Base-by-base conservation (phyloP, 306 rosid species). In the Begonia fuchsioides region DNA sequence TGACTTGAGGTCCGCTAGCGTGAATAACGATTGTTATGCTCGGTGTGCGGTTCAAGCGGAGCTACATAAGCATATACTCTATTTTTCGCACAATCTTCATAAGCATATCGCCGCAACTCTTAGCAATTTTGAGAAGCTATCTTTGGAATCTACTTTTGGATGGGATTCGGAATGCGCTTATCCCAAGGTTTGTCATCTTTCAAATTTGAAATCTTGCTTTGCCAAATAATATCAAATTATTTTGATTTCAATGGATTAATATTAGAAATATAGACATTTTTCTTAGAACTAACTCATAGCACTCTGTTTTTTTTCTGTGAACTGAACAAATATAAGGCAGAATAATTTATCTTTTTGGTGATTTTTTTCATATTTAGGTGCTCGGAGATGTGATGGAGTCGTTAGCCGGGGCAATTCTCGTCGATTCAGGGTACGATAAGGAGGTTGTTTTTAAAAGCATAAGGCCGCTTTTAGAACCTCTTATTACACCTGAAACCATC, bases 361-460 rank as follows among this genome's bases (percentile, higher is more conserved):
- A 52, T 46, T 32, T 12, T 15, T 63, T 49, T 51, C 50, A n/a
- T 20, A 20, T 43, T 52, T 48, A 87, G 93, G 96, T 83, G 17
- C 83, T 87, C 17, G 94, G 76, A 43, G 96, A 87, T 63, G 59
- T 87, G 4, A 68, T 87, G 2, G 93, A 87, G 69, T 83, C 96
- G 67, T 46, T 87, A 39, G 93, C 83, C 10, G 94, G 94, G 48
- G 93, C 96, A 43, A 73, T 87, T 48, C 56, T 64, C 16, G 83
- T 87, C 10, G 94, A 87, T 58, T 80, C 96, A 0, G 76, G 76
- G 13, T 80, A 65, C 67, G 20, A 65, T 3, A 59, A 78, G 56
- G 80, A 76, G 11, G 32, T 13, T 10, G 86, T 83, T 40, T 76
- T 74, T 64, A 35, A 50, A 54, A 73, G 94, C 51, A 71, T 83